Evolutionary conservation across 2,329 filamentous ascomycete species (phyloP), one percentile per base, ranked within the genome.

Genomic region (Aspergillus quadrilineatus): DNA sequence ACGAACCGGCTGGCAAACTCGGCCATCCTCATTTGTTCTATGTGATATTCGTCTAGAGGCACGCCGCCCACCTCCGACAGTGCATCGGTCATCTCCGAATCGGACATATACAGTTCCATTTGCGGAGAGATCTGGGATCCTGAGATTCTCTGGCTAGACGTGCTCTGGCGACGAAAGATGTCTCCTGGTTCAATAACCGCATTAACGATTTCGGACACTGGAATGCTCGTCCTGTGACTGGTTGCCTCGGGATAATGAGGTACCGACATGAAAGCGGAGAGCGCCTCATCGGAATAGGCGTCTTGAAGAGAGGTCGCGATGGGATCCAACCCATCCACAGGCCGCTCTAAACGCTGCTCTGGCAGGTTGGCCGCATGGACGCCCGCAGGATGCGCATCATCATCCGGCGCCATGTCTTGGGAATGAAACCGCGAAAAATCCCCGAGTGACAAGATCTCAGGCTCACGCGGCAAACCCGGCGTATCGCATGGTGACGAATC

Each of bases 181-280:
- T 56, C 43, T 7, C 56, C 44, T 30, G 48, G 53, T 48, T 39
- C 63, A 17, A 67, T 65, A 15, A 70, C 65, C 10, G 68, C 69
- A 45, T 68, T 65, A 3, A 71, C 67, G 1, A 69, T 63, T 42
- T 70, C 67, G 1, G 65, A 63, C 1, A 67, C 63, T 4, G 65
- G 22, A 9, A 67, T 61, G n/a, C 53, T 55, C 29, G 60, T 53
- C 28, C 62, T 58, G n/a, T 62, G 55, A 50, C 62, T 61, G 15
- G 63, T 52, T 34, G 61, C 57, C 29, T 60, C 61, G 5, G 67
- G 65, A 50, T 65, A 68, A 6, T 68, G 67, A 15, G 66, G 64
- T 9, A 71, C 63, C 6, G 68, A 66, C 52, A 68, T 65, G 14
- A 72, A 61, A 52, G 68, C 68, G 41, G 69, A 66, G 39, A 69